A percentile compares a stretch with the other conserved stretches of the same genome.
These are phyloP conservation scores for Tricharina praecox DNA, from an alignment of 495 filamentous ascomycete genomes.

Conservation along the genomic window DNA sequence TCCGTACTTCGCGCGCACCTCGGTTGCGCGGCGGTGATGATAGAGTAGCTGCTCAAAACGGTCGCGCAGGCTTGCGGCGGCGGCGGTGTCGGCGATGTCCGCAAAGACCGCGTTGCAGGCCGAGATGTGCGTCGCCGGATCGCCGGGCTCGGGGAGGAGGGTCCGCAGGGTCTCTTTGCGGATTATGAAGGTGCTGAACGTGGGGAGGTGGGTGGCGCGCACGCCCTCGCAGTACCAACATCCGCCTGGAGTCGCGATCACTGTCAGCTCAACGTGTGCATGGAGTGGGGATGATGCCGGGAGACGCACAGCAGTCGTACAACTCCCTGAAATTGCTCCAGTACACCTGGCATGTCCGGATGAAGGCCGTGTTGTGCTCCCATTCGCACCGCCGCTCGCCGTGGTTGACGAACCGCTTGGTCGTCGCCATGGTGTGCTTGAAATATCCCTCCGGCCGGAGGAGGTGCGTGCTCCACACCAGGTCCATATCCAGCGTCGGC, in stretches of 20 bases:
- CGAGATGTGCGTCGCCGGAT: background rate
- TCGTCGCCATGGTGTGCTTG: background rate
- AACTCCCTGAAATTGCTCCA: background rate
- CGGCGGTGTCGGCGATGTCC: too few species aligned
- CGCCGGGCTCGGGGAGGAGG: background rate
- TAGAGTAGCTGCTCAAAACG: too few species aligned
- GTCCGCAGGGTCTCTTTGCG: background rate
- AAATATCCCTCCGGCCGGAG: background rate
- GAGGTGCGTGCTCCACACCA: background rate
- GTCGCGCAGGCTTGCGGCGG: too few species aligned
- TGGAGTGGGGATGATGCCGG: background rate
- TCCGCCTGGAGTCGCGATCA: background rate
- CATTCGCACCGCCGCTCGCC: background rate
- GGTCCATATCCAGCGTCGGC: background rate
- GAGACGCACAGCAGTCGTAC: background rate
- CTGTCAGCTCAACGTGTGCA: background rate
- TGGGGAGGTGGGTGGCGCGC: background rate
- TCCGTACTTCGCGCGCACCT: too few species aligned
- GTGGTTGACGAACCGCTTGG: background rate
- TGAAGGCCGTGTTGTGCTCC: background rate
- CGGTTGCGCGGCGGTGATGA: too few species aligned
- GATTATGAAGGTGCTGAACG: background rate
- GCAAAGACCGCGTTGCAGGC: background rate
- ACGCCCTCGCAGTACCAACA: background rate
- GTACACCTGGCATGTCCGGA: background rate